A percentile compares a stretch with the other conserved stretches of the same genome.
Conservation (phyloP, 2,329 filamentous ascomycete genomes). For the Sporothrix pseudoabietina region DNA sequence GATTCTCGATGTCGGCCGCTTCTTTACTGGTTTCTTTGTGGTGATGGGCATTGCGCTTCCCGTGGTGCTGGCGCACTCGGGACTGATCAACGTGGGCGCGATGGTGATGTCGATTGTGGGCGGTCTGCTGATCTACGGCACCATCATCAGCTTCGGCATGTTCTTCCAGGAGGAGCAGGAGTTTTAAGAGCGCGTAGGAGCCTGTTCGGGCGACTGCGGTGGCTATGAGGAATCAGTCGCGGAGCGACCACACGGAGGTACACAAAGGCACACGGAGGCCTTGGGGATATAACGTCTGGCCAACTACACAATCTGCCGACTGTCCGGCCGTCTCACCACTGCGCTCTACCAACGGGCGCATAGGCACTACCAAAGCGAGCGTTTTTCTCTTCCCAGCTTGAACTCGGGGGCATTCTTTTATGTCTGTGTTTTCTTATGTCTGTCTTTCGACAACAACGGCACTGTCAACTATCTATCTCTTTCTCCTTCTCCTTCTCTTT, state of each 20-base stretch:
- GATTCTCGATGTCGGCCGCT: constrained; percentile 89
- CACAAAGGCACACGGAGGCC: neutral
- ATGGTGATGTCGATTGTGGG: constrained; percentile 96
- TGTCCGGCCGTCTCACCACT: neutral
- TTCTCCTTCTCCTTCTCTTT: neutral
- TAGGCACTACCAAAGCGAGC: constrained; percentile 1
- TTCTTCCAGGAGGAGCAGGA: constrained; percentile 99
- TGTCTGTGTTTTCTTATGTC: neutral
- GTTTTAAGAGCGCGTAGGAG: constrained; percentile 61
- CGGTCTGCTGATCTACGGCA: constrained; percentile 92
- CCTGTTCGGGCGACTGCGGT: neutral
- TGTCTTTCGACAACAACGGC: neutral
- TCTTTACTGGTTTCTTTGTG: constrained; percentile 92
- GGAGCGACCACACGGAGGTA: neutral
- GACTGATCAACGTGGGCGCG: constrained; percentile 77
- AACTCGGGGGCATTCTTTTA: neutral
- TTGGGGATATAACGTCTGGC: neutral
- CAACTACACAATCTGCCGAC: neutral
- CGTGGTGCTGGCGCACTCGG: constrained; percentile 81
- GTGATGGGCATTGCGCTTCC: constrained; percentile 96
- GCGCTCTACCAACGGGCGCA: neutral
- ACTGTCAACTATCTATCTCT: neutral
- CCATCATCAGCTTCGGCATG: constrained; percentile 96
- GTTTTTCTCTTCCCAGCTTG: constrained; percentile 11
- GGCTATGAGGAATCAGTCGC: neutral